A percentile compares a stretch with the other conserved stretches of the same genome.
These are phyloP conservation scores for Lentinula lateritia DNA, from an alignment of 768 basidiomycete genomes.

Conservation along the genomic window DNA sequence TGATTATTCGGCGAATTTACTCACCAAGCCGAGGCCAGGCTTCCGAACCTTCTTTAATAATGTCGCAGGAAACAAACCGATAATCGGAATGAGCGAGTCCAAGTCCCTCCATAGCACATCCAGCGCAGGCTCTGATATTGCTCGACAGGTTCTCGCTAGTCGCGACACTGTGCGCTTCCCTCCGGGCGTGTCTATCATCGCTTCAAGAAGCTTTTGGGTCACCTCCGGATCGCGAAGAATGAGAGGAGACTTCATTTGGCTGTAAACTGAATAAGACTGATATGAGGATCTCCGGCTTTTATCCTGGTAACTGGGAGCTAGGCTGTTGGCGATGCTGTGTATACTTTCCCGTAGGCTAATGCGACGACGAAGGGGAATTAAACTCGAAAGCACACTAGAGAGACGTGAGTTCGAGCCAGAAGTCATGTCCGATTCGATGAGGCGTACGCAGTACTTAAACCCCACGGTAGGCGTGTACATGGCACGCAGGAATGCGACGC, in stretches of 20 bases:
- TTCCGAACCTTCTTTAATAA: slow-evolving; percentile 65
- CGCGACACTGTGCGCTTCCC: slow-evolving; percentile 66
- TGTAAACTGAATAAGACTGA: slow-evolving; percentile 38
- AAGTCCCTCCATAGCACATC: slow-evolving; percentile 73
- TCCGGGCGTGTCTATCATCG: slow-evolving; percentile 49
- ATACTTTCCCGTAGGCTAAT: slow-evolving; percentile 26
- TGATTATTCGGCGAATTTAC: slow-evolving; percentile 18
- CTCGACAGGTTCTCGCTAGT: slow-evolving; percentile 69
- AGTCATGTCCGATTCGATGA: slow-evolving; percentile 25
- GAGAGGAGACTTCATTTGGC: slow-evolving; percentile 43
- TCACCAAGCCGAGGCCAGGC: slow-evolving; percentile 73
- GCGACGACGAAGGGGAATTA: slow-evolving; percentile 27
- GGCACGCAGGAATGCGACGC: slow-evolving; percentile 32
- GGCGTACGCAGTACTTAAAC: slow-evolving; percentile 30
- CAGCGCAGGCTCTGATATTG: slow-evolving; percentile 68
- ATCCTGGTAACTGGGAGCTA: slow-evolving; percentile 10
- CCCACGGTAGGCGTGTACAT: slow-evolving; percentile 29
- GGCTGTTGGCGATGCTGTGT: slow-evolving; percentile 20
- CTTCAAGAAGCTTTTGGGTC: slow-evolving; percentile 44
- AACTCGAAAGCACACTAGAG: slow-evolving; percentile 27
- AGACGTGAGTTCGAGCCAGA: slow-evolving; percentile 26
- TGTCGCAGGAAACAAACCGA: slow-evolving; percentile 64
- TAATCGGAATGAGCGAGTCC: slow-evolving; percentile 66
- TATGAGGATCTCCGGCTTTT: slow-evolving; percentile 24
- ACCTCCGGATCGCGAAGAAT: slow-evolving; percentile 63